Base-by-base conservation (phyloP, 352 stramenopile genomes). In the Globisporangium viniferum region DNA sequence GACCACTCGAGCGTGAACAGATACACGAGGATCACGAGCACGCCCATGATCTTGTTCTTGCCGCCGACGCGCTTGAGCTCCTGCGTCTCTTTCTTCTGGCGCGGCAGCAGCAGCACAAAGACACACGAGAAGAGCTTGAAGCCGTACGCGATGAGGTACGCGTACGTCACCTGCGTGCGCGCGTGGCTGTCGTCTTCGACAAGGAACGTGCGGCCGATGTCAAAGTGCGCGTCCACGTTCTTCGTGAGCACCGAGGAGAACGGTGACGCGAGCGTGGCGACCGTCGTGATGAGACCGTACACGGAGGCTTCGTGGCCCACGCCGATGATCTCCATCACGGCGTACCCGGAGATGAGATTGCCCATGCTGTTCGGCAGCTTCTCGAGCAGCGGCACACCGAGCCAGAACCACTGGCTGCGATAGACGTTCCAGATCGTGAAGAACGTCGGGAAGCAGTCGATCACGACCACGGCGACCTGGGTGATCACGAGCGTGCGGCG, bases 1-100 rank as follows among this genome's bases (percentile, higher is more conserved):
- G 73, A 76, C 74, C 74, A 79, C 14, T 64, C 56, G 31, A 80
- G 69, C 35, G 74, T 63, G 55, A 79, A 78, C 20, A 69, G 29
- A 22, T 69, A 44, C 6, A 57, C 35, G 18, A 49, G 3, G 31
- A 61, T 48, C 15, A 46, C 59, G 61, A 75, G 49, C 20, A 44
- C 51, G 27, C 62, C 68, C 8, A 69, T 63, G 29, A 67, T 24
- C 22, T 67, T 55, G 55, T 46, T 76, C 12, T 27, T 66, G 31
- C 63, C 64, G 36, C 64, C 64, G 22, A 36, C 29, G 36, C 64
- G 64, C 64, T 71, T 68, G 67, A 68, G 59, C 44, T 63, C 56
- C 60, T 72, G 67, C 15, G 62, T 67, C 51, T 67, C 62, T n/a
- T 54, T 61, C 57, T 78, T 78, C 53, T 78, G 72, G 33, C 59